Evolutionary conservation across 352 stramenopile species (phyloP).

Genomic region (Globisporangium echinulatum): DNA sequence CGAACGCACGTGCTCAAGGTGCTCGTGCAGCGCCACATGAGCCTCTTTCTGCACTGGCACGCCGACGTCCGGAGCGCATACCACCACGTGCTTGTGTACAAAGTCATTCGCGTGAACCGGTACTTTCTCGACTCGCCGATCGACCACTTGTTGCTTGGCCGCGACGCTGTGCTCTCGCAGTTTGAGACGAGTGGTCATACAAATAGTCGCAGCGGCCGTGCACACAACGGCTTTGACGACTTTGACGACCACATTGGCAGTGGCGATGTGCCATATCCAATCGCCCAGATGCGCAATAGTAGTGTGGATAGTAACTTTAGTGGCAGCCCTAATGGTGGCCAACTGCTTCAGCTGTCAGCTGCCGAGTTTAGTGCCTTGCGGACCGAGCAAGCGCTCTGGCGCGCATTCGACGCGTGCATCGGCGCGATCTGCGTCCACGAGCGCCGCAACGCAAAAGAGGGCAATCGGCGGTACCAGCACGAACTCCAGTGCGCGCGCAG

Average conservation of each 20-base stretch:
- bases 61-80: constrained; percentile 60
- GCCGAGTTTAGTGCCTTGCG: constrained; percentile 42
- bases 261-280: constrained; percentile 2
- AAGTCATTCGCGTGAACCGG: constrained; percentile 45
- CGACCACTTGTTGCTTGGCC: constrained; percentile 58
- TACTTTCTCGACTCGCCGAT: constrained; percentile 60
- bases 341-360: constrained; percentile 21
- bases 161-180: constrained; percentile 29
- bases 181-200: constrained; percentile 14
- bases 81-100: constrained; percentile 73
- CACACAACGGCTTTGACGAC: constrained; percentile 20
- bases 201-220: constrained; percentile 7
- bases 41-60: constrained; percentile 76
- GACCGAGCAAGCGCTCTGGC: constrained; percentile 65
- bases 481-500: constrained; percentile 41
- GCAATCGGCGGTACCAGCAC: constrained; percentile 55
- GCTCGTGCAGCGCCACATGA: constrained; percentile 72
- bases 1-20: constrained; percentile 60
- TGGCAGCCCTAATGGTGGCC: background rate
- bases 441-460: constrained; percentile 41
- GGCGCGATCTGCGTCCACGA: constrained; percentile 57
- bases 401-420: constrained; percentile 68
- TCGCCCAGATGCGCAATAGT: constrained; percentile 5
- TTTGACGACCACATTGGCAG: constrained; percentile 14
- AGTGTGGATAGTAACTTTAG: constrained; percentile 3